Evolutionary conservation across 306 rosid genomes (phyloP), one percentile per base, ranked within the genome.

Genomic region (Canavalia ensiformis): DNA sequence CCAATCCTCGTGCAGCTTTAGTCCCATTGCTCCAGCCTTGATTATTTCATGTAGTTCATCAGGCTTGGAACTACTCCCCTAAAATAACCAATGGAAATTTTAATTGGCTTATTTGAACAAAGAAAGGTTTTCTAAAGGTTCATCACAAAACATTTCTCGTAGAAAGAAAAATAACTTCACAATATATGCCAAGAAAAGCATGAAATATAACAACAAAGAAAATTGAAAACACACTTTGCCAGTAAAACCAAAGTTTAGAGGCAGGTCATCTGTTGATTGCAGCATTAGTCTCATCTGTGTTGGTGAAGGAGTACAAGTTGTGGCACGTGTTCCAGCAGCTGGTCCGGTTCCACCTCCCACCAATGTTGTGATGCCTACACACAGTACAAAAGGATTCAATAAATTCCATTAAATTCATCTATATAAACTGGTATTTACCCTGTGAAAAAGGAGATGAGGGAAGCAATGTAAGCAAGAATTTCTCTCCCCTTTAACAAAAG

Each of bases 281-380:
- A 93, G 87, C 97, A 91, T 93, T 11, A 91, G 54, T 87, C 76
- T 90, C 93, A 90, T 91, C 12, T 87, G 97, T 64, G 51, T 55
- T 31, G 82, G 88, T 25, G 93, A 83, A 7, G 97, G 90, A 11
- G 97, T 93, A 80, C 97, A 93, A 77, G 97, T 93, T 66, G 97
- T 93, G 31, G 97, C 94, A 49, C 93, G 68, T 74, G 94, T 90
- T 77, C 97, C 97, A 28, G 76, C 82, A 51, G 97, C 89, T 56
- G 97, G 97, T 77, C 97, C 97, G 2, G 94, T 91, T 90, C 97
- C 97, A 60, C 97, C 97, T 75, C 94, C 97, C 74, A 93, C 93
- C 58, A 91, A 1, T 1, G 97, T 91, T 63, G 97, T 91, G 86
- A 91, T 73, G 31, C 97, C 97, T 93, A 68, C 56, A 88, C 39